Evolutionary conservation across 164 flowering plant genomes (phyloP).

Genomic region (Nymphaea thermarum): DNA sequence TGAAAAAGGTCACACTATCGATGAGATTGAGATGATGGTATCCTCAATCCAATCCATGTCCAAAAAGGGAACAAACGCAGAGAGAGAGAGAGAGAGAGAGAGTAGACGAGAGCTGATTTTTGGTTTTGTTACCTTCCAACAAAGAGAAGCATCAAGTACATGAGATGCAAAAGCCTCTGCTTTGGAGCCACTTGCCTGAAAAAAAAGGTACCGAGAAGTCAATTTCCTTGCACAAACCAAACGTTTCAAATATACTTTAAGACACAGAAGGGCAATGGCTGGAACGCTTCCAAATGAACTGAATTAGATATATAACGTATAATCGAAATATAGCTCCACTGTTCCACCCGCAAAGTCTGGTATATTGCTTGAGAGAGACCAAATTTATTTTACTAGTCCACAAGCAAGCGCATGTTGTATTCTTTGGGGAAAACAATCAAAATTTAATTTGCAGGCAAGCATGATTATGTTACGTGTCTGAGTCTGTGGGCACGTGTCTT

Average conservation of each 20-base stretch:
- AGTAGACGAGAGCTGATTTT: too few relatives aligned
- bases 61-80: not conserved
- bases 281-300: too few relatives aligned
- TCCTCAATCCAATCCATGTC: not conserved
- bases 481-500: not conserved
- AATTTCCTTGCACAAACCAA: not conserved
- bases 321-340: too few relatives aligned
- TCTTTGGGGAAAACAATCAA: not conserved
- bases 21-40: not conserved
- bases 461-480: not conserved
- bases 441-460: not conserved
- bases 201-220: not conserved
- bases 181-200: not conserved
- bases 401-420: not conserved
- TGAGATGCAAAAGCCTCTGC: not conserved
- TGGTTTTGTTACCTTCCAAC: not conserved
- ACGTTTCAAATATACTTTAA: not conserved
- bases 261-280: not conserved
- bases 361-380: too few relatives aligned
- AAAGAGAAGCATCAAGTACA: slow-evolving; percentile 1
- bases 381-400: too few relatives aligned
- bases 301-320: too few relatives aligned
- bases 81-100: too few relatives aligned
- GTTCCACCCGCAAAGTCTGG: too few relatives aligned
- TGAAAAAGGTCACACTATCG: not conserved